phyloP scores from a whole-genome alignment of 2,329 filamentous ascomycete species.

The Cladosporium colombiae region DNA sequence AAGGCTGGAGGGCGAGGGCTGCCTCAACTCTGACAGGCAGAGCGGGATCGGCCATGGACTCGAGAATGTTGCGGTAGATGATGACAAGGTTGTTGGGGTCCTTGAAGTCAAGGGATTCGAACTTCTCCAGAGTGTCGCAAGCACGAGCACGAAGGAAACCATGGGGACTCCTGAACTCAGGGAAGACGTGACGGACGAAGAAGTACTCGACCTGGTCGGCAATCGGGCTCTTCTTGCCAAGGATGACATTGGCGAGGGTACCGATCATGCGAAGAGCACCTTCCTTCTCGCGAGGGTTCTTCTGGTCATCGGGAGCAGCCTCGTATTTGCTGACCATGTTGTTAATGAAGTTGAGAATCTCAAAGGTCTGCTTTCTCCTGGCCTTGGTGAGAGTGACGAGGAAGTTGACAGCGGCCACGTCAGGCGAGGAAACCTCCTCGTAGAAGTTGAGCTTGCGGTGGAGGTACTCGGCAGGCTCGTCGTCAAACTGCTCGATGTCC shows the following conservation, averaged over 20 bases:
- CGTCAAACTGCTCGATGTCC: slow-evolving; percentile 89
- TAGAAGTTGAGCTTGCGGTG: slow-evolving; percentile 98
- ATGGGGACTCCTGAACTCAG: slow-evolving; percentile 89
- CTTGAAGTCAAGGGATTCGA: slow-evolving; percentile 95
- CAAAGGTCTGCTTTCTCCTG: slow-evolving; percentile 92
- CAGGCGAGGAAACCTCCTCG: slow-evolving; percentile 92
- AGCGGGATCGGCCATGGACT: slow-evolving; percentile 93
- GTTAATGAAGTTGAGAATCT: slow-evolving; percentile 93
- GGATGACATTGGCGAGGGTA: slow-evolving; percentile 86
- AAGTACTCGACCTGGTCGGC: slow-evolving; percentile 98
- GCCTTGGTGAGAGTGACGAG: slow-evolving; percentile 91
- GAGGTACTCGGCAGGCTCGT: slow-evolving; percentile 93
- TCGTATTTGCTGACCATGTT: slow-evolving; percentile 93
- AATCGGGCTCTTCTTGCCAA: slow-evolving; percentile 98
- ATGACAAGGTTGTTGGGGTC: slow-evolving; percentile 92
- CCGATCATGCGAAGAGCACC: slow-evolving; percentile 97
- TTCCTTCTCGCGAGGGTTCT: slow-evolving; percentile 94
- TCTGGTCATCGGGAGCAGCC: slow-evolving; percentile 76
- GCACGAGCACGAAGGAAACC: slow-evolving; percentile 92
- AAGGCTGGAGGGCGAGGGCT: slow-evolving; percentile 86
- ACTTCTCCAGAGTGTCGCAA: slow-evolving; percentile 97
- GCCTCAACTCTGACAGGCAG: slow-evolving; percentile 93
- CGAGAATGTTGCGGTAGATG: slow-evolving; percentile 94
- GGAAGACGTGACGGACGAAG: slow-evolving; percentile 96
- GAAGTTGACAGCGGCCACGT: slow-evolving; percentile 96